Base-by-base conservation (phyloP, 2,329 filamentous ascomycete species). In the Colletotrichum sp. region DNA sequence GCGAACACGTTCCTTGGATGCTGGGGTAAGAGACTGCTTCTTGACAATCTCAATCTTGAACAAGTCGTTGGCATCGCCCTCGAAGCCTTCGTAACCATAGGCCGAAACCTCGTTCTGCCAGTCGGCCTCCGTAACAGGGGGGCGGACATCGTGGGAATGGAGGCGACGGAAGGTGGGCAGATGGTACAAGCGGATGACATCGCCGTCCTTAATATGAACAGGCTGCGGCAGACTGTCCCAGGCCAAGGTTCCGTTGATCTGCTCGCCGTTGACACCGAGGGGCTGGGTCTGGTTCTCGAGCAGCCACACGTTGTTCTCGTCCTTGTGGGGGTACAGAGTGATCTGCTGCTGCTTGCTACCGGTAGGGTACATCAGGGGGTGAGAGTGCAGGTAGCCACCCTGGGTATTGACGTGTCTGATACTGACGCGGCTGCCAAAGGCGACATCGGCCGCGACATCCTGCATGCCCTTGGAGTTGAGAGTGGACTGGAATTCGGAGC, bases 311-410 rank as follows among this genome's bases (percentile, higher is more conserved):
- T 99, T 99, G 90, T 99, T 99, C 83, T 98, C 95, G 81, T 99
- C 97, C 90, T 98, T 98, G 90, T 99, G 97, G 9, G 97, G 97
- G 82, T 99, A 99, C 5, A 99, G 92, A 1, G 97, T 99, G 80
- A 99, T 95, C 84, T 99, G 97, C 85, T 99, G 97, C 87, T 99
- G 97, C 89, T 98, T 97, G 90, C 96, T 98, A 79, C 97, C 97
- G 10, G 93, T 95, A 5, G 97, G 97, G 83, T 98, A 99, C 97
- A 99, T 99, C 83, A 98, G 94, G 80, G 93, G 92, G 84, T 99
- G 97, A 9, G 97, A 98, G 87, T 99, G 97, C 69, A 99, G 91
- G 84, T 99, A 99, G 70, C 97, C 97, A 80, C 97, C 97, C 83
- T 99, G 97, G 6, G 97, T 99, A 86, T 98, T 98, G 86, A 96